A percentile compares a stretch with the other conserved stretches of the same genome.
These are phyloP conservation scores for Puccinia horiana DNA, from an alignment of 1,284 basidiomycete genomes.

Conservation along the genomic window DNA sequence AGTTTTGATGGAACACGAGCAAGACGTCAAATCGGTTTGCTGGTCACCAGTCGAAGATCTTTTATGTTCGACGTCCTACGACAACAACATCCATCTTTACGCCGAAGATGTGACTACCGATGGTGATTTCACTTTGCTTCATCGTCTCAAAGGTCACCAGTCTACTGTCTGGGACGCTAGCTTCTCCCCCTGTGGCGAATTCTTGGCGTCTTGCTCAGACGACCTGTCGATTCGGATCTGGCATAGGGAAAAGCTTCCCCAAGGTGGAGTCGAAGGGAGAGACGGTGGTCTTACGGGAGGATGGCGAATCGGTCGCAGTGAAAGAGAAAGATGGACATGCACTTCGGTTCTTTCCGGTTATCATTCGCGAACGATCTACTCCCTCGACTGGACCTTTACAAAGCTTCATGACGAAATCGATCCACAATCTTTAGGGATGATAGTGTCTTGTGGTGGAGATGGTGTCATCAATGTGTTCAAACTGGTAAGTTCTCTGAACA, in stretches of 20 bases:
- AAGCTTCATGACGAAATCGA: neutral
- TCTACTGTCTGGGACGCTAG: slow-evolving; percentile 86
- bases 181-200: slow-evolving; percentile 74
- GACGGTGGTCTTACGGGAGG: slow-evolving; percentile 53
- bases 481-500: slow-evolving; percentile 59
- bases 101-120: slow-evolving; percentile 83
- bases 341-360: slow-evolving; percentile 56
- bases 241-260: slow-evolving; percentile 58
- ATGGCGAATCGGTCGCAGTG: slow-evolving; percentile 55
- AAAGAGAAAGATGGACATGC: slow-evolving; percentile 59
- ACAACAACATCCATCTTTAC: slow-evolving; percentile 93
- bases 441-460: slow-evolving; percentile 74
- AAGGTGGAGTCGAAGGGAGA: slow-evolving; percentile 51
- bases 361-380: slow-evolving; percentile 75
- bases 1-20: slow-evolving; percentile 94
- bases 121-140: slow-evolving; percentile 88
- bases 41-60: slow-evolving; percentile 98
- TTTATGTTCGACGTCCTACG: slow-evolving; percentile 93
- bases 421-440: slow-evolving; percentile 66
- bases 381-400: slow-evolving; percentile 69
- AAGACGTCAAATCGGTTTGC: slow-evolving; percentile 91
- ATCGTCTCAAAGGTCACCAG: slow-evolving; percentile 61
- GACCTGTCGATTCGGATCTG: slow-evolving; percentile 70
- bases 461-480: slow-evolving; percentile 75
- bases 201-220: slow-evolving; percentile 77